These are phyloP conservation scores for Lantana camara DNA, from an alignment of 257 asterid species.

Conservation along the genomic window DNA sequence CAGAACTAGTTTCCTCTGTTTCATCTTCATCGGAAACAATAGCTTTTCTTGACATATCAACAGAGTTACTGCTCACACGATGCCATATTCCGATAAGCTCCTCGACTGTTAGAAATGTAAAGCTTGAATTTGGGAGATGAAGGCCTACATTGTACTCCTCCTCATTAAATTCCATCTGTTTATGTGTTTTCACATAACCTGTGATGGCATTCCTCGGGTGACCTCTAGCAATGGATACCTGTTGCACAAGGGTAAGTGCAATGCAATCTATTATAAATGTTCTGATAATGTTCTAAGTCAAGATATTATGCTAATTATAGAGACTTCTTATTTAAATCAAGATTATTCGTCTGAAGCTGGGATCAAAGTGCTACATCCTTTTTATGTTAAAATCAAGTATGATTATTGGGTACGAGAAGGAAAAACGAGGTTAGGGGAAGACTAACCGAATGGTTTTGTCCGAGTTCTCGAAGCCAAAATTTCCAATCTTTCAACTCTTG, in stretches of 20 bases:
- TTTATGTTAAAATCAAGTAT: neutral
- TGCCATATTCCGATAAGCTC: conserved; percentile 46
- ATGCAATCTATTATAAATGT: neutral
- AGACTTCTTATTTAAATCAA: no score
- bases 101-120: conserved; percentile 53
- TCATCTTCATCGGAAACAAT: conserved; percentile 9
- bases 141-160: conserved; percentile 46
- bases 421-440: neutral
- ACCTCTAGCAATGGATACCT: conserved; percentile 76
- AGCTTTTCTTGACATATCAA: conserved; percentile 12
- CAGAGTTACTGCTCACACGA: conserved; percentile 5
- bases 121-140: conserved; percentile 54
- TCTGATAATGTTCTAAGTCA: neutral
- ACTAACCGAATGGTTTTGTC: conserved; percentile 63
- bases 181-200: conserved; percentile 51
- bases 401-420: neutral
- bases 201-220: conserved; percentile 58
- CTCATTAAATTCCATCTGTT: conserved; percentile 43
- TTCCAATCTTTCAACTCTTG: conserved; percentile 75
- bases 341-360: no score
- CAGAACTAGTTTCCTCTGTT: conserved; percentile 11
- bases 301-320: no score
- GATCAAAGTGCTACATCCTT: neutral
- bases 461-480: conserved; percentile 71
- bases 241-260: conserved; percentile 21